Base-by-base conservation (phyloP, 768 basidiomycete species). In the Mrakia hoshinonis region DNA sequence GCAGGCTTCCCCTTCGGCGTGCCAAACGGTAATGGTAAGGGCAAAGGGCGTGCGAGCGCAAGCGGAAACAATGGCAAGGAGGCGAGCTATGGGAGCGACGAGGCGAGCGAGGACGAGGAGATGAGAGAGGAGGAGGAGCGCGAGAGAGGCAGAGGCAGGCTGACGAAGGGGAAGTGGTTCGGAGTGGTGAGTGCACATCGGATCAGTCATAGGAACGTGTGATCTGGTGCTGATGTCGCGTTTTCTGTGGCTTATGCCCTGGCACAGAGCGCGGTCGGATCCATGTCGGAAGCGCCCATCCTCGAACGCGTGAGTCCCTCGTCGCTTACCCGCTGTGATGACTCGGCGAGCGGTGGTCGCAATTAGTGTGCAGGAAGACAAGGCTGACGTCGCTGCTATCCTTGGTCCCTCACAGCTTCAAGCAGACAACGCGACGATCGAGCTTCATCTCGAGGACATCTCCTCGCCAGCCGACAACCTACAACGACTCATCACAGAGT, bases 401-500 rank as follows among this genome's bases (percentile, higher is more conserved):
- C 46, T 24, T 4, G 5, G 29, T 36, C 49, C 26, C 20, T 7
- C n/a, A 26, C 60, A 61, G 39, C 62, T 73, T 13, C 72, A 73
- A 51, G 72, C 72, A 18, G 72, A 73, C 46, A 60, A 60, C 24
- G 72, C 67, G 43, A 63, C 72, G 10, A 73, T 73, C 51, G 72
- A 73, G 43, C 31, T 73, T 34, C 67, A 68, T 39, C 63, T 73
- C 6, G 72, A 73, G 38, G 72, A 73, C 29, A 67, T 58, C 29
- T 51, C 70, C 15, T 58, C 63, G 20, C 70, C 70, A 61, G 72
- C 72, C 24, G 72, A 73, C 47, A 73, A 73, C 36, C 36, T 73
- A 62, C 89, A 89, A 77, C 86, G 86, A 55, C 83, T 97, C 46
- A 88, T 95, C 47, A 89, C 90, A 79, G 92, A 97, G 78, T 97